These are phyloP conservation scores for Ceratobasidium sp. DNA, from an alignment of 1,284 basidiomycete species.

Conservation along the genomic window DNA sequence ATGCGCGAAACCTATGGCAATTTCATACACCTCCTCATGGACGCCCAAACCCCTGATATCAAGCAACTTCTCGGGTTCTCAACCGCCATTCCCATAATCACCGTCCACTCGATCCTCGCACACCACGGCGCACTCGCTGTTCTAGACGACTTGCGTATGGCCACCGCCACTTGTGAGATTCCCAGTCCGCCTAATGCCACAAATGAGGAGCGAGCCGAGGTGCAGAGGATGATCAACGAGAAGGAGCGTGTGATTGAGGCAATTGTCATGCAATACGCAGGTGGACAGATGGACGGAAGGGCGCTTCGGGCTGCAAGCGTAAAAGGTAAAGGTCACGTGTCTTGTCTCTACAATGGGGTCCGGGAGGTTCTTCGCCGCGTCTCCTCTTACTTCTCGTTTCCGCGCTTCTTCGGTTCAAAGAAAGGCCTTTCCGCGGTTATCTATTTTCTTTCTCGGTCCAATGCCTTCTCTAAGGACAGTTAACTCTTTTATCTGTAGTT, in stretches of 20 bases:
- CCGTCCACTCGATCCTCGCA: slow-evolving; percentile 76
- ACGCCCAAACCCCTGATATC: slow-evolving; percentile 82
- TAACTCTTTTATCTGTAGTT: too few relatives aligned
- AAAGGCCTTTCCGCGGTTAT: too few relatives aligned
- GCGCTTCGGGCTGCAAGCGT: not conserved
- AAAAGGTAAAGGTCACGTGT: too few relatives aligned
- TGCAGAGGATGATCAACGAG: slow-evolving; percentile 83
- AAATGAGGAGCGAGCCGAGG: slow-evolving; percentile 75
- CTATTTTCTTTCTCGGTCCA: too few relatives aligned
- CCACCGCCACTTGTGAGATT: slow-evolving; percentile 80
- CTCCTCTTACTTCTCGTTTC: too few relatives aligned
- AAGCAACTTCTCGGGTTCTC: slow-evolving; percentile 80
- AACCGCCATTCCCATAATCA: slow-evolving; percentile 79
- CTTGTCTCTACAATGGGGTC: too few relatives aligned
- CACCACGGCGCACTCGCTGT: slow-evolving; percentile 73
- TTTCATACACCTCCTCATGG: slow-evolving; percentile 79
- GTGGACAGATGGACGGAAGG: slow-evolving; percentile 49
- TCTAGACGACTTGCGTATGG: slow-evolving; percentile 78
- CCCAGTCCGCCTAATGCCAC: slow-evolving; percentile 64
- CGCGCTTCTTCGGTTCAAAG: too few relatives aligned
- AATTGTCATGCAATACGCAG: slow-evolving; percentile 73
- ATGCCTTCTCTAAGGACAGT: too few relatives aligned
- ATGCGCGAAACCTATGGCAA: slow-evolving; percentile 91
- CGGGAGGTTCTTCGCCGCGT: too few relatives aligned
- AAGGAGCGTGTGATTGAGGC: slow-evolving; percentile 85